Evolutionary conservation across 2,329 filamentous ascomycete genomes (phyloP).

Genomic region (Cercospora sp.): DNA sequence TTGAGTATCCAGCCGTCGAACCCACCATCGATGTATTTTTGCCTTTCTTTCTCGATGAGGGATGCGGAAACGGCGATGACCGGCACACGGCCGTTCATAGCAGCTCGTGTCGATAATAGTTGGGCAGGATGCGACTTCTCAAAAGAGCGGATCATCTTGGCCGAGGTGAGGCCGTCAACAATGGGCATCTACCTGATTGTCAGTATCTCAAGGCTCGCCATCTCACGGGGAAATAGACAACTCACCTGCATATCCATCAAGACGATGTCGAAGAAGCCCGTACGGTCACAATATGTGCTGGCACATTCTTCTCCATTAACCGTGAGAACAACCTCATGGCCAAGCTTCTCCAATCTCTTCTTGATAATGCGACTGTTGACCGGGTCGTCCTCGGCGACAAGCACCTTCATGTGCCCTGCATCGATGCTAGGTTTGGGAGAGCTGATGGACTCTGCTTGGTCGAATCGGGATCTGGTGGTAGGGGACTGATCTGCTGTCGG

Average conservation of each 20-base stretch:
- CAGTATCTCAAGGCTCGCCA: constrained; percentile 14
- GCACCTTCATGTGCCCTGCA: constrained; percentile 59
- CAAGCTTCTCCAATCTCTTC: constrained; percentile 75
- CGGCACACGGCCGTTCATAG: constrained; percentile 66
- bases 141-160: constrained; percentile 76
- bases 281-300: constrained; percentile 64
- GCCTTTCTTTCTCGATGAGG: constrained; percentile 67
- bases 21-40: constrained; percentile 71
- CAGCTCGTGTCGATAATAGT: constrained; percentile 60
- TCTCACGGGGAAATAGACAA: not conserved
- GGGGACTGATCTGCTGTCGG: constrained; percentile 16
- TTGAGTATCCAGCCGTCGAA: constrained; percentile 93
- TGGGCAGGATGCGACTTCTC: constrained; percentile 59
- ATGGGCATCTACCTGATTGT: constrained; percentile 74
- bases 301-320: constrained; percentile 86
- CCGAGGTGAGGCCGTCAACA: constrained; percentile 77
- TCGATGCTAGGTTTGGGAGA: constrained; percentile 3
- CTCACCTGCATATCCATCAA: constrained; percentile 91
- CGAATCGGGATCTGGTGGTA: not conserved
- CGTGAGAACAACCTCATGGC: constrained; percentile 70
- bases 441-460: not conserved
- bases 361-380: constrained; percentile 80
- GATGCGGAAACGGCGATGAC: constrained; percentile 88
- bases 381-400: constrained; percentile 86
- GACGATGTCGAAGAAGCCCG: constrained; percentile 69